Conservation (phyloP, 1,284 basidiomycete species). For the Ganoderma boninense region DNA sequence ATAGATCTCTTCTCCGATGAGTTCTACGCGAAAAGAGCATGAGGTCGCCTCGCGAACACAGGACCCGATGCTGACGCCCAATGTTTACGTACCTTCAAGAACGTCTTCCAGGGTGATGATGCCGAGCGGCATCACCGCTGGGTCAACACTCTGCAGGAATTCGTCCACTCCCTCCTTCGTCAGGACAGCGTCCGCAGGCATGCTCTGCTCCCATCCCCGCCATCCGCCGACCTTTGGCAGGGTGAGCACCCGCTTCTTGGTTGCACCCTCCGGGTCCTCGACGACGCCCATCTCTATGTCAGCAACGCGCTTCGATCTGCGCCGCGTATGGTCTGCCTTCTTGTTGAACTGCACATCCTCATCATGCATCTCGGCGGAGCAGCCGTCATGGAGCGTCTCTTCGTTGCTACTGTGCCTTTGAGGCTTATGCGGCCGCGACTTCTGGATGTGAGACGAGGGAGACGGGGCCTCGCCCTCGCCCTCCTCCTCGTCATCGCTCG, state of each 20-base stretch:
- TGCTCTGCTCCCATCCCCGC: constrained; percentile 73
- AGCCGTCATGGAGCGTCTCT: constrained; percentile 45
- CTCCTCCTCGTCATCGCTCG: constrained; percentile 46
- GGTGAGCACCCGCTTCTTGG: constrained; percentile 54
- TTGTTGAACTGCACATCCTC: constrained; percentile 34
- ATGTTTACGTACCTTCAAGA: constrained; percentile 70
- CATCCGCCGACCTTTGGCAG: constrained; percentile 36
- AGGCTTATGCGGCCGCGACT: constrained; percentile 32
- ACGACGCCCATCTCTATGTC: constrained; percentile 52
- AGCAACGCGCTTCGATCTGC: constrained; percentile 31
- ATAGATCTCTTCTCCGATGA: constrained; percentile 91
- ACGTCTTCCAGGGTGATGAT: constrained; percentile 96
- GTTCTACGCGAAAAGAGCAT: constrained; percentile 54
- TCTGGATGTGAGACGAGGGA: constrained; percentile 29
- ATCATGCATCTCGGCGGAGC: constrained; percentile 38
- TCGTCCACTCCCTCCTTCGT: constrained; percentile 74
- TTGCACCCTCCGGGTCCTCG: constrained; percentile 41
- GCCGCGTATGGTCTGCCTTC: constrained; percentile 35
- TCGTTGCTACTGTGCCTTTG: constrained; percentile 44
- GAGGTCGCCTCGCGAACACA: constrained; percentile 12
- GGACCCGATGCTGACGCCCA: neutral
- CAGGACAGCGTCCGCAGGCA: constrained; percentile 85
- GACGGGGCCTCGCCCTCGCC: constrained; percentile 43
- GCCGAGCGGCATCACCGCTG: constrained; percentile 82
- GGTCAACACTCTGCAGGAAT: constrained; percentile 81